Percentiles rank a stretch among this genome's conserved stretches.
phyloP scores from a whole-genome alignment of 1,284 basidiomycete genomes.

The Bondarzewia mesenterica region DNA sequence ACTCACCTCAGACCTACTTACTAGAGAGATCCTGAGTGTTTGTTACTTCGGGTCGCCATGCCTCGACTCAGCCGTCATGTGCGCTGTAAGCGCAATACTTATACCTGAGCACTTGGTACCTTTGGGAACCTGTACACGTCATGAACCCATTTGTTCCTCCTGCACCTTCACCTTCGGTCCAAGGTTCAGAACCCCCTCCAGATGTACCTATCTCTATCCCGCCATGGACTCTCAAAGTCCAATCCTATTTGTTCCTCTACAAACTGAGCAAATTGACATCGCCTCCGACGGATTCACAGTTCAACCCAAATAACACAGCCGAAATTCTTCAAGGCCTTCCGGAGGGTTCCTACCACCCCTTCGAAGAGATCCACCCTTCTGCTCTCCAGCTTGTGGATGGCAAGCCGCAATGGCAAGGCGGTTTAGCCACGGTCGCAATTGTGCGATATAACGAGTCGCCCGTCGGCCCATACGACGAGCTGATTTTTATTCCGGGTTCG shows the following conservation, averaged over 20 bases:
- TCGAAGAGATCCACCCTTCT: slow-evolving; percentile 8
- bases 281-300: background rate
- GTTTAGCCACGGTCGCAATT: background rate
- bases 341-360: slow-evolving; percentile 7
- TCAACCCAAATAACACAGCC: background rate
- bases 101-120: no score
- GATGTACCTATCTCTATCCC: background rate
- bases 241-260: slow-evolving; percentile 5
- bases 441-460: slow-evolving; percentile 9
- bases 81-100: no score
- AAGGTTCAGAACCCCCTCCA: background rate
- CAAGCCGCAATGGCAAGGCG: slow-evolving; percentile 6
- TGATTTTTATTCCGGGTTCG: slow-evolving; percentile 1
- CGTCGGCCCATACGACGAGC: slow-evolving; percentile 12
- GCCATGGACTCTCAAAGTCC: slow-evolving; percentile 6
- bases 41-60: no score
- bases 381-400: slow-evolving; percentile 7
- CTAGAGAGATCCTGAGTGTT: no score
- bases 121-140: no score
- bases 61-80: no score
- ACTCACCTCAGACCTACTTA: no score
- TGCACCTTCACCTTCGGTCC: no score
- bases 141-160: no score
- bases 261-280: background rate
- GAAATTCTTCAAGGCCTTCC: slow-evolving; percentile 10